A percentile compares a stretch with the other conserved stretches of the same genome.
Conservation (phyloP, 2,329 filamentous ascomycete species). For the Coniochaeta sp. region DNA sequence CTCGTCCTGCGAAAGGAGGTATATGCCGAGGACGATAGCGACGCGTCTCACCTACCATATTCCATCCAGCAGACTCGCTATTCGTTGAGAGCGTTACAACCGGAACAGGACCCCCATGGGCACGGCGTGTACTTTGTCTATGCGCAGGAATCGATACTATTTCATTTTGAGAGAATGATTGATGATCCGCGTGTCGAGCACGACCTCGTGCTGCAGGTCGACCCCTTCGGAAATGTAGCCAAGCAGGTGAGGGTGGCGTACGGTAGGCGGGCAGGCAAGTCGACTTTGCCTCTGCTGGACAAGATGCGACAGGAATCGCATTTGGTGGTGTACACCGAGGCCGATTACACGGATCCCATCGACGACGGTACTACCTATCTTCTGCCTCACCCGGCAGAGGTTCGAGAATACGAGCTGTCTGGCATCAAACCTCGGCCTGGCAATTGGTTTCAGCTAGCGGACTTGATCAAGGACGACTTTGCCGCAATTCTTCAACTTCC, state of each 20-base stretch:
- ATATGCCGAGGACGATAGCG: constrained; percentile 5
- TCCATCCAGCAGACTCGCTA: background rate
- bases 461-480: background rate
- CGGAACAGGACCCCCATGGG: too few relatives aligned
- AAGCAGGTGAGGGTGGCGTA: constrained; percentile 3
- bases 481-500: background rate
- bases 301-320: too few relatives aligned
- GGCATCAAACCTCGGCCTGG: background rate
- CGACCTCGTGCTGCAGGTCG: constrained; percentile 6
- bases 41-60: background rate
- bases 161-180: background rate
- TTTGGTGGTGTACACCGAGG: too few relatives aligned
- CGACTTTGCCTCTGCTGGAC: too few relatives aligned
- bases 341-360: constrained; percentile 4
- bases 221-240: constrained; percentile 7
- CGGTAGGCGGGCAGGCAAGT: constrained; percentile 3
- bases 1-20: constrained; percentile 5
- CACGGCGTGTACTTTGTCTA: background rate
- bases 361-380: constrained; percentile 4
- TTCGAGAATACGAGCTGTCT: background rate
- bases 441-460: background rate
- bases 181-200: background rate
- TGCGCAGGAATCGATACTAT: background rate
- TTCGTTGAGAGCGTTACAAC: background rate
- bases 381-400: background rate